phyloP scores from a whole-genome alignment of 2,329 filamentous ascomycete genomes.

The Xylaria sp. region DNA sequence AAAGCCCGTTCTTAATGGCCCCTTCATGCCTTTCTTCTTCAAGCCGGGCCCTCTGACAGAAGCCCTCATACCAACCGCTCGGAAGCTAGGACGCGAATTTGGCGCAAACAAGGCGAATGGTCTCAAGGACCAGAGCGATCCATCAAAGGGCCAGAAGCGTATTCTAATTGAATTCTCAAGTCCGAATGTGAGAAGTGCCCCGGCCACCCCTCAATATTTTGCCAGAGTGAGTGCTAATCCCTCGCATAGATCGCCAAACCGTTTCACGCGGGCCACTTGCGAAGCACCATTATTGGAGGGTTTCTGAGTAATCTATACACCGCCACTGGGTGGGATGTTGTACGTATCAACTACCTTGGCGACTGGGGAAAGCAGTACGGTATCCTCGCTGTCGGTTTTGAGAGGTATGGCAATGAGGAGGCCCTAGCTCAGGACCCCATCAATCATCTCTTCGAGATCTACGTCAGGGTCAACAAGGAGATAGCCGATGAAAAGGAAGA shows the following conservation, averaged over 20 bases:
- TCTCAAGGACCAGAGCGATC: conserved; percentile 61
- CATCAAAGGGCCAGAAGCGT: conserved; percentile 56
- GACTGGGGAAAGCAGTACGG: conserved; percentile 82
- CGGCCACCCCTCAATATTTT: conserved; percentile 74
- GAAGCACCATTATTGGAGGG: conserved; percentile 81
- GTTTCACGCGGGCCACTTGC: conserved; percentile 79
- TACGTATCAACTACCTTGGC: conserved; percentile 79
- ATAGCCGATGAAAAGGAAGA: conserved; percentile 71
- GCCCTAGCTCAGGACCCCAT: conserved; percentile 73
- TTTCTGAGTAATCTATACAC: conserved; percentile 78
- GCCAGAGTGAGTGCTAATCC: conserved; percentile 6
- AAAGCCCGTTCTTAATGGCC: conserved; percentile 73
- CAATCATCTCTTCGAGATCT: conserved; percentile 77
- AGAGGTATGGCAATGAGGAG: conserved; percentile 71
- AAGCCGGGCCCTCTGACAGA: conserved; percentile 73
- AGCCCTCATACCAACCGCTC: conserved; percentile 76
- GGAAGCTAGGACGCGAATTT: conserved; percentile 69
- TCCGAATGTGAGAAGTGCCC: conserved; percentile 70
- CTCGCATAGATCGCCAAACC: conserved; percentile 66
- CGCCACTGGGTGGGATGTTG: conserved; percentile 75
- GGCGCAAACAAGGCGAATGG: conserved; percentile 73
- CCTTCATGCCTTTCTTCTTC: conserved; percentile 84
- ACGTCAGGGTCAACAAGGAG: conserved; percentile 74
- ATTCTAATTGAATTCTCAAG: conserved; percentile 79
- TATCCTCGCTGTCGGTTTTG: conserved; percentile 74